These are phyloP conservation scores for Exophiala spinifera DNA, from an alignment of 2,329 filamentous ascomycete species.

Conservation along the genomic window DNA sequence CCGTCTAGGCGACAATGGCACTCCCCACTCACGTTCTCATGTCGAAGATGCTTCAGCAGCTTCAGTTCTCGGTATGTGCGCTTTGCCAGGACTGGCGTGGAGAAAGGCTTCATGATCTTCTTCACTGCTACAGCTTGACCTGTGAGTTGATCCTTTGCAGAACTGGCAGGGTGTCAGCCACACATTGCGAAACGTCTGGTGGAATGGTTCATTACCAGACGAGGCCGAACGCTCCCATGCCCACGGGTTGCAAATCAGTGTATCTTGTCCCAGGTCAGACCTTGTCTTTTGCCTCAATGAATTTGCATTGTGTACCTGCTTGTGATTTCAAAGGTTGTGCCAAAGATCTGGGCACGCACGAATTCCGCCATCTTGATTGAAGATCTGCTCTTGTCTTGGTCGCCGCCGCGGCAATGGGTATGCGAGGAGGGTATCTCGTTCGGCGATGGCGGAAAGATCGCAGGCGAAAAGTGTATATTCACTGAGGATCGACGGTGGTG, in stretches of 20 bases:
- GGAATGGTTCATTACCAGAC: slow-evolving; percentile 68
- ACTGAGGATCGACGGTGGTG: neutral
- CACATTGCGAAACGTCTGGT: neutral
- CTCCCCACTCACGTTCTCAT: slow-evolving; percentile 74
- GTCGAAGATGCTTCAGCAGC: slow-evolving; percentile 90
- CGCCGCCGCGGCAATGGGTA: neutral
- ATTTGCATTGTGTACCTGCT: slow-evolving; percentile 67
- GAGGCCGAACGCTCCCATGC: slow-evolving; percentile 97
- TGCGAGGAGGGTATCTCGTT: neutral
- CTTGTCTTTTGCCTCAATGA: slow-evolving; percentile 11
- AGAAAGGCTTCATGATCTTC: slow-evolving; percentile 99
- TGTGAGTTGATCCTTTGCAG: slow-evolving; percentile 95
- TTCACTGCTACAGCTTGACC: slow-evolving; percentile 96
- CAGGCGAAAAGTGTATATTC: no score
- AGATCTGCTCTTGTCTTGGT: neutral
- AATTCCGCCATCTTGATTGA: slow-evolving; percentile 86
- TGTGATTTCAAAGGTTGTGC: slow-evolving; percentile 99
- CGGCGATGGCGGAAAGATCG: neutral
- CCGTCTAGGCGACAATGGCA: slow-evolving; percentile 14
- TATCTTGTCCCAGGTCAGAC: slow-evolving; percentile 60
- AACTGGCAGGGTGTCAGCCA: slow-evolving; percentile 55
- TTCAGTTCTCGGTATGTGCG: slow-evolving; percentile 97
- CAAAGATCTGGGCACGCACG: slow-evolving; percentile 98
- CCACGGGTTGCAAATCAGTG: slow-evolving; percentile 95
- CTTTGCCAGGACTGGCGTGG: slow-evolving; percentile 97